A percentile compares a stretch with the other conserved stretches of the same genome.
phyloP scores from a whole-genome alignment of 305 asterid species.

The Fraxinus dipetala region DNA sequence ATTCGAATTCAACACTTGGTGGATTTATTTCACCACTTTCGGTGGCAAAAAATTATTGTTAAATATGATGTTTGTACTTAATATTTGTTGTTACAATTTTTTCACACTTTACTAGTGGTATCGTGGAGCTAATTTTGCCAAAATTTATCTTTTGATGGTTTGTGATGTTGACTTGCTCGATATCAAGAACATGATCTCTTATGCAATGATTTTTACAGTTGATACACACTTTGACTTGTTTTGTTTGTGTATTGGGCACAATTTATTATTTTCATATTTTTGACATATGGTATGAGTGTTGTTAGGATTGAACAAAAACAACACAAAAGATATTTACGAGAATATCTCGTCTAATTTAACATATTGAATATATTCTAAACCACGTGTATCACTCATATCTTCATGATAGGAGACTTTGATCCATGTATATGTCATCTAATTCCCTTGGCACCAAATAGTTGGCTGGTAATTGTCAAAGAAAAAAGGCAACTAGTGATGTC shows the following conservation, averaged over 20 bases:
- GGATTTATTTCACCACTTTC: not conserved
- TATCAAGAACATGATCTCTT: not conserved
- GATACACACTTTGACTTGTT: not conserved
- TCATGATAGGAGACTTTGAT: conserved; percentile 6
- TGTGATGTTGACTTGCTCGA: not conserved
- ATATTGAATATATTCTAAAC: not conserved
- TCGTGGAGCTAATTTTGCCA: not conserved
- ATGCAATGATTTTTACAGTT: too few species aligned
- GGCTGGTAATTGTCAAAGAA: conserved; percentile 17
- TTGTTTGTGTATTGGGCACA: not conserved
- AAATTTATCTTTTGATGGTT: not conserved
- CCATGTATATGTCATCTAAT: conserved; percentile 38
- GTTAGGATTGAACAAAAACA: too few species aligned
- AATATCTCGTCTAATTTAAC: too few species aligned
- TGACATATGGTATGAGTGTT: not conserved
- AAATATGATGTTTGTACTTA: not conserved
- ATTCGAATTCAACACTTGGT: not conserved
- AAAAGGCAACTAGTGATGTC: not conserved
- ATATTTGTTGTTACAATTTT: not conserved
- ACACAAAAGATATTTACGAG: not conserved
- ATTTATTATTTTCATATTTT: not conserved
- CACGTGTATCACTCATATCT: not conserved
- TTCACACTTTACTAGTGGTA: too few species aligned
- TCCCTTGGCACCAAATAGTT: conserved; percentile 32
- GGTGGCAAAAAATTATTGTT: not conserved